Evolutionary conservation across 148 eudicot species (phyloP).

Genomic region (Dysphania ambrosioides): DNA sequence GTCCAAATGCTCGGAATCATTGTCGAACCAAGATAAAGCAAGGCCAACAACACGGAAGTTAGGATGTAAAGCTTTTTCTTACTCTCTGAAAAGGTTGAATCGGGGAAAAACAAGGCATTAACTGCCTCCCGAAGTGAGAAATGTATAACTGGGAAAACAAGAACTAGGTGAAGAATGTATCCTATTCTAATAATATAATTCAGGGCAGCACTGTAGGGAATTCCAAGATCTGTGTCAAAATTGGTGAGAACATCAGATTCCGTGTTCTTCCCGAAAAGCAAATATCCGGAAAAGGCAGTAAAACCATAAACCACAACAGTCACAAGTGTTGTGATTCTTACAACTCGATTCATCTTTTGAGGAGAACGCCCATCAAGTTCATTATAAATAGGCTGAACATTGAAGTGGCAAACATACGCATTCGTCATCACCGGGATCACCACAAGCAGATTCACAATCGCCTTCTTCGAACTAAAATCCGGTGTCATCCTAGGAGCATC

Average conservation of each 20-base stretch:
- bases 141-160: conserved; percentile 93
- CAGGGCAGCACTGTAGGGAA: conserved; percentile 60
- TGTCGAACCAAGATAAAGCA: conserved; percentile 73
- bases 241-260: conserved; percentile 85
- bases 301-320: conserved; percentile 73
- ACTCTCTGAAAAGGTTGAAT: conserved; percentile 57
- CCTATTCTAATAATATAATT: conserved; percentile 84
- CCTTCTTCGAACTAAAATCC: conserved; percentile 72
- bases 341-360: conserved; percentile 80
- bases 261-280: conserved; percentile 76
- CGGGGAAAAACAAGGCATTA: conserved; percentile 60
- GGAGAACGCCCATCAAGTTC: conserved; percentile 80
- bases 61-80: conserved; percentile 57
- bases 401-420: conserved; percentile 92
- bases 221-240: conserved; percentile 80
- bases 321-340: conserved; percentile 69
- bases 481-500: conserved; percentile 79
- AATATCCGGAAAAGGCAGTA: conserved; percentile 78
- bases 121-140: conserved; percentile 88
- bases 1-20: conserved; percentile 95
- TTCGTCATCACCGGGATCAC: conserved; percentile 94
- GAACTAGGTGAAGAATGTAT: conserved; percentile 78
- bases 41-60: conserved; percentile 52
- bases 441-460: conserved; percentile 83
- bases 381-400: conserved; percentile 91